phyloP scores from a whole-genome alignment of 2,329 filamentous ascomycete species.

The Bipolaris gigantea region DNA sequence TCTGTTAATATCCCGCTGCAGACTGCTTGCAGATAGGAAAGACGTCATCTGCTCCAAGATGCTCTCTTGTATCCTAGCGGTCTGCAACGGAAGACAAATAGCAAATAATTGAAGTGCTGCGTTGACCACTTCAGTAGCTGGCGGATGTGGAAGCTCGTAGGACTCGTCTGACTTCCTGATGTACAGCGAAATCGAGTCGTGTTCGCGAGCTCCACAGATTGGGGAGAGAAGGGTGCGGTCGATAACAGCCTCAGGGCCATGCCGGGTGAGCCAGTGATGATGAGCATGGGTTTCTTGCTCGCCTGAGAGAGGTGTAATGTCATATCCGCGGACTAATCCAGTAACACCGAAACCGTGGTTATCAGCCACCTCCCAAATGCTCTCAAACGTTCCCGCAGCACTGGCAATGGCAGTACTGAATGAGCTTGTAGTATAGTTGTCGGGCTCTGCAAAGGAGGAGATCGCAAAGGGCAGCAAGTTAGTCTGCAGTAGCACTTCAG shows the following conservation, averaged over 20 bases:
- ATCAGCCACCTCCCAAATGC: slow-evolving; percentile 91
- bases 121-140: slow-evolving; percentile 91
- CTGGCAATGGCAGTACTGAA: slow-evolving; percentile 90
- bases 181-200: slow-evolving; percentile 85
- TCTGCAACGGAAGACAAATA: slow-evolving; percentile 84
- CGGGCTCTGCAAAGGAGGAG: slow-evolving; percentile 88
- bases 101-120: slow-evolving; percentile 92
- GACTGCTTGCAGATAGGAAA: slow-evolving; percentile 75
- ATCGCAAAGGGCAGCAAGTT: slow-evolving; percentile 89
- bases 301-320: slow-evolving; percentile 69
- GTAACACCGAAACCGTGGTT: slow-evolving; percentile 95
- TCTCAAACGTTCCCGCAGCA: slow-evolving; percentile 86
- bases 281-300: slow-evolving; percentile 49
- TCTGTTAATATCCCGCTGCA: slow-evolving; percentile 83
- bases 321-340: slow-evolving; percentile 77
- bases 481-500: slow-evolving; percentile 84
- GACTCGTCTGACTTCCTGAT: slow-evolving; percentile 56
- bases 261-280: slow-evolving; percentile 56
- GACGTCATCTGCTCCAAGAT: slow-evolving; percentile 91
- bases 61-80: slow-evolving; percentile 91
- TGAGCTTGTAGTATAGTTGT: slow-evolving; percentile 81
- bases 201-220: slow-evolving; percentile 80
- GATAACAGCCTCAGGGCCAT: slow-evolving; percentile 66
- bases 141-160: slow-evolving; percentile 68
- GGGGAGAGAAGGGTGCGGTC: slow-evolving; percentile 61